These are phyloP conservation scores for Xylaria cubensis DNA, from an alignment of 495 filamentous ascomycete species.

Conservation along the genomic window DNA sequence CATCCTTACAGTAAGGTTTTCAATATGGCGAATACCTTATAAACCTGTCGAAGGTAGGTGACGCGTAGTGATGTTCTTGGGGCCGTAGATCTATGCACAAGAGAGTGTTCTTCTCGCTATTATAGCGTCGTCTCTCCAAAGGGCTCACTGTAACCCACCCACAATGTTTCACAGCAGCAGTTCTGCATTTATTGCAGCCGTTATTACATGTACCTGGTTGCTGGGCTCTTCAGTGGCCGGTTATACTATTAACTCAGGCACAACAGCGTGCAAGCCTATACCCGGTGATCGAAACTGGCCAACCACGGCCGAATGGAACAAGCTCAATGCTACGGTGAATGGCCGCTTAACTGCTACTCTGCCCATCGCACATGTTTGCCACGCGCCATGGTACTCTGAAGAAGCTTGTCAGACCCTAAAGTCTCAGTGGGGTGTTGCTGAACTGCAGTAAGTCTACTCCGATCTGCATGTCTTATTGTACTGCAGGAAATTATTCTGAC, in stretches of 20 bases:
- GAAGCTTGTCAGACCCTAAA: conserved; percentile 24
- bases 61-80: not conserved
- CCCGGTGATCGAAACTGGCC: conserved; percentile 39
- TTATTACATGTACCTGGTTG: not conserved
- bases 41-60: not conserved
- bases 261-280: conserved; percentile 25
- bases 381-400: conserved; percentile 42
- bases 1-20: conserved; percentile 8
- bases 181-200: not conserved
- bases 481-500: not conserved
- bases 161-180: not conserved
- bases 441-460: conserved; percentile 1
- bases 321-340: conserved; percentile 48
- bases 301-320: conserved; percentile 37
- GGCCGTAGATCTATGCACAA: not conserved
- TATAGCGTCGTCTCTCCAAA: not conserved
- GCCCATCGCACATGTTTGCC: conserved; percentile 48
- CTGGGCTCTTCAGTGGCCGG: not conserved
- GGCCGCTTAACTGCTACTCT: conserved; percentile 47
- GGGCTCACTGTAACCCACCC: conserved; percentile 5
- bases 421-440: not conserved
- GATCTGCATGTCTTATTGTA: not conserved
- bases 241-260: not conserved
- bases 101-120: not conserved
- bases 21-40: conserved; percentile 1